Percentiles rank a stretch among this genome's conserved stretches.
These are phyloP conservation scores for Penicillium taxi DNA, from an alignment of 495 filamentous ascomycete genomes.

Conservation along the genomic window DNA sequence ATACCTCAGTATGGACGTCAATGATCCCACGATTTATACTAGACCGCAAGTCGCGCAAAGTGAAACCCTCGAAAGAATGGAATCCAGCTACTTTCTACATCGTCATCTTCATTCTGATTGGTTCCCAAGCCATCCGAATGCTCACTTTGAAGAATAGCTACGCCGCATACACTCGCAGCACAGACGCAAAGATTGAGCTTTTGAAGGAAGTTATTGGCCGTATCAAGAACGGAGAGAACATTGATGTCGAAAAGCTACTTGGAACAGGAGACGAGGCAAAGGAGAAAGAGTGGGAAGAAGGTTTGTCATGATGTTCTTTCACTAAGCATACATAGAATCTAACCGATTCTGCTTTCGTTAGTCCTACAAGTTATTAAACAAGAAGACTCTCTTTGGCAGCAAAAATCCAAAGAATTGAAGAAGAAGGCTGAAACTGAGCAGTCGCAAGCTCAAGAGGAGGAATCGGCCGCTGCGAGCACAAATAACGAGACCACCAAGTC, in stretches of 20 bases:
- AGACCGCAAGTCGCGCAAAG: constrained; percentile 26
- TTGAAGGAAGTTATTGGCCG: constrained; percentile 76
- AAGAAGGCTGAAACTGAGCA: constrained; percentile 6
- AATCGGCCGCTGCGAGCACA: constrained; percentile 6
- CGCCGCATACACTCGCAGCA: constrained; percentile 58
- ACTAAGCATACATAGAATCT: not conserved
- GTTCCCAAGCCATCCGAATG: constrained; percentile 89
- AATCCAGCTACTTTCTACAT: constrained; percentile 94
- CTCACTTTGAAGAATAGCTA: constrained; percentile 72
- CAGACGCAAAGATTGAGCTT: constrained; percentile 69
- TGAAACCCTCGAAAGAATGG: constrained; percentile 60
- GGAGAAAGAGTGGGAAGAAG: constrained; percentile 85
- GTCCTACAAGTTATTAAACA: constrained; percentile 75
- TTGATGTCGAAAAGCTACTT: constrained; percentile 77
- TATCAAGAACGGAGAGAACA: constrained; percentile 76
- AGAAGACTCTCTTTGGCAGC: constrained; percentile 60
- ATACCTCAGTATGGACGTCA: constrained; percentile 62
- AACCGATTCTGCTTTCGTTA: constrained; percentile 21
- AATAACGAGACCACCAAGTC: constrained; percentile 11
- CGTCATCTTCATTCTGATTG: constrained; percentile 81
- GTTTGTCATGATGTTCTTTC: constrained; percentile 31
- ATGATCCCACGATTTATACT: constrained; percentile 50
- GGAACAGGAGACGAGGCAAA: constrained; percentile 69
- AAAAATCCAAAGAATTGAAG: constrained; percentile 6
- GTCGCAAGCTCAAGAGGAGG: constrained; percentile 8